Base-by-base conservation (phyloP, 1,284 basidiomycete species). In the Rhodotorula sp. region DNA sequence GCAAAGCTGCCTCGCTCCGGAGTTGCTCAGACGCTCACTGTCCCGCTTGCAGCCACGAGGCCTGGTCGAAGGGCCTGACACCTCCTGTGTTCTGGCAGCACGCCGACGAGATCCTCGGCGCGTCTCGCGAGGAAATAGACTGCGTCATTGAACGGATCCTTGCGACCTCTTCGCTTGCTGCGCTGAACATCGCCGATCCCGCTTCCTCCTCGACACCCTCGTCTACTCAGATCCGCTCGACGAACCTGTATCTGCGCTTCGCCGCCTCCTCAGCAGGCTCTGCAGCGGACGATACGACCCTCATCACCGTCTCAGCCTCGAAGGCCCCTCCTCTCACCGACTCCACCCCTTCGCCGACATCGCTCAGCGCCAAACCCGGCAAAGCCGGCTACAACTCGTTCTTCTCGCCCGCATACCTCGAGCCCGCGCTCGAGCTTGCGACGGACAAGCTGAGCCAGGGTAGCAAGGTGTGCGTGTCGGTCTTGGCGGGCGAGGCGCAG, bases 21-120 rank as follows among this genome's bases (percentile, higher is more conserved):
- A 25, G 1, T 2, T 9, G 19, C 27, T 66, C 41, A 34, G 17
- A 14, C 7, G 1, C 4, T 1, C 42, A 12, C 4, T 21, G 44
- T 21, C 1, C 8, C 12, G 44, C 4, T 8, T 5, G 25, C 61
- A 73, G 72, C 52, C 74, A 76, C 64, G 74, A 76, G 46, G 66
- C 65, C 0, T 76, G 74, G 74, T 68, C 65, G 14, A 86, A 86
- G 86, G 91, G 91, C 2, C 82, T 94, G 66, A 90, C 88, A 0
- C 91, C 93, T 0, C 77, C 82, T 14, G 70, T 89, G 17, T 94
- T 90, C 78, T 95, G 93, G 93, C 75, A 77, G 48, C 81, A 91
- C 77, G 82, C 82, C 34, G 77, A 82, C 1, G 72, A 76, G 19
- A 82, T 94, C n/a, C 80, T 92, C 19, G 58, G 77, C 0, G 76